Base-by-base conservation (phyloP, 371 early-diverging fungal genomes). In the Mortierella sp. region DNA sequence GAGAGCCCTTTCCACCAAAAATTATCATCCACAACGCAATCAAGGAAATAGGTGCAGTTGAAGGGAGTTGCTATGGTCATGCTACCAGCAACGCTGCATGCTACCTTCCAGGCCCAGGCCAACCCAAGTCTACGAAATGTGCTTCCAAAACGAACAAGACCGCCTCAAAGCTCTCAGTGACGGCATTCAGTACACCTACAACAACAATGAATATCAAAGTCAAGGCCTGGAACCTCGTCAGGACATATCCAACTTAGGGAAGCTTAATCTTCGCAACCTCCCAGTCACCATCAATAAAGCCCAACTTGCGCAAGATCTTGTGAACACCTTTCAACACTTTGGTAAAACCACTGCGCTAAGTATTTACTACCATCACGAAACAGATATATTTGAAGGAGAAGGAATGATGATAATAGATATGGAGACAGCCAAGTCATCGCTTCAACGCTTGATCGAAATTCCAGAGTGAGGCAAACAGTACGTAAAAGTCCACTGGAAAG, bases 321-420 rank as follows among this genome's bases (percentile, higher is more conserved):
- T 12, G 19, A n/a, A 47, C 4, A 47, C 47, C 4, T 47, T 47
- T 3, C 4, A 15, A 5, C 12, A 12, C 47, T 47, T 9, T 47
- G 47, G 47, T 9, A n/a, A 6, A 17, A 17, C 15, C 47, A 12
- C 19, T 9, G 47, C 15, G 9, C 7, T 47, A 4, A 15, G 47
- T 3, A 47, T 47, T 17, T 47, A 47, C 47, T 17, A 47, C n/a
- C 7, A 47, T 15, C 47, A 47, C 47, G 47, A 6, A 47, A 47
- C 47, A 47, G n/a, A 47, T n/a, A 17, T 47, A 12, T 47, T 47
- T 47, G 47, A 47, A 47, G 47, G 47, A 47, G 47, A 47, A 47
- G 47, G 47, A 3, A 47, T 47, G 47, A 17, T 17, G 19, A 47
- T 47, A 5, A 12, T 47, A 4, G 47, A 47, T 15, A 47, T 15